Percentiles rank a stretch among this genome's conserved stretches.
These are phyloP conservation scores for Cylindrotheca closterium DNA, from an alignment of 108 stramenopile species.

Conservation along the genomic window DNA sequence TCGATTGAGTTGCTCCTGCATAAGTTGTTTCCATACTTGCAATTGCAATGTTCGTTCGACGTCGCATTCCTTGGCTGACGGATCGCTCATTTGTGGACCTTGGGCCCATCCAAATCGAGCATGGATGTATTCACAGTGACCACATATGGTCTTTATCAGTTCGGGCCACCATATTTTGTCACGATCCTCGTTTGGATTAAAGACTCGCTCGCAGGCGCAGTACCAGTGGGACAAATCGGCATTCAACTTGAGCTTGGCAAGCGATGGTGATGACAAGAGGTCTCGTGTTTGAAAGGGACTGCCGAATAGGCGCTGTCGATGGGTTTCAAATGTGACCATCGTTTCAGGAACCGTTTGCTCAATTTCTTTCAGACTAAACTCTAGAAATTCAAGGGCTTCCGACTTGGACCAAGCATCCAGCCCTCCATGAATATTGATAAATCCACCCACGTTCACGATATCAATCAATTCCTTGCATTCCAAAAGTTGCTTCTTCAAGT, in stretches of 20 bases:
- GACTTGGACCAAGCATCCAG: conserved; percentile 26
- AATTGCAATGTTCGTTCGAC: conserved; percentile 15
- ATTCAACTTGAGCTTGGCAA: conserved; percentile 14
- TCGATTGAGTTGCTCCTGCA: conserved; percentile 7
- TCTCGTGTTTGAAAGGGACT: conserved; percentile 27
- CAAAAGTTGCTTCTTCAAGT: conserved; percentile 17
- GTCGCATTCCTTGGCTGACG: conserved; percentile 17
- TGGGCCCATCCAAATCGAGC: conserved; percentile 24
- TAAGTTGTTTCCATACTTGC: conserved; percentile 6
- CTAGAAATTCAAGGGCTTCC: conserved; percentile 12
- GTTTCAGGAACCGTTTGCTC: conserved; percentile 3
- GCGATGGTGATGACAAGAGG: conserved; percentile 4
- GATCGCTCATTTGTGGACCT: conserved; percentile 26
- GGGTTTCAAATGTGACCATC: conserved; percentile 22
- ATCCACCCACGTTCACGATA: conserved; percentile 10
- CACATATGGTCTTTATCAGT: conserved; percentile 3
- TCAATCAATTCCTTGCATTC: conserved; percentile 9
- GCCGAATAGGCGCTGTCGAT: conserved; percentile 28
- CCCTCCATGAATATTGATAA: conserved; percentile 26
- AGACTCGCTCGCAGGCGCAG: conserved; percentile 23
- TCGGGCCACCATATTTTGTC: conserved; percentile 26
- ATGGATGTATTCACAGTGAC: conserved; percentile 17
- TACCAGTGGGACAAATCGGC: conserved; percentile 28
- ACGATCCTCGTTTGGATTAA: conserved; percentile 8
- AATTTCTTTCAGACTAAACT: conserved; percentile 14